Conservation (phyloP, 2,329 filamentous ascomycete genomes). For the Penicillium sp. region DNA sequence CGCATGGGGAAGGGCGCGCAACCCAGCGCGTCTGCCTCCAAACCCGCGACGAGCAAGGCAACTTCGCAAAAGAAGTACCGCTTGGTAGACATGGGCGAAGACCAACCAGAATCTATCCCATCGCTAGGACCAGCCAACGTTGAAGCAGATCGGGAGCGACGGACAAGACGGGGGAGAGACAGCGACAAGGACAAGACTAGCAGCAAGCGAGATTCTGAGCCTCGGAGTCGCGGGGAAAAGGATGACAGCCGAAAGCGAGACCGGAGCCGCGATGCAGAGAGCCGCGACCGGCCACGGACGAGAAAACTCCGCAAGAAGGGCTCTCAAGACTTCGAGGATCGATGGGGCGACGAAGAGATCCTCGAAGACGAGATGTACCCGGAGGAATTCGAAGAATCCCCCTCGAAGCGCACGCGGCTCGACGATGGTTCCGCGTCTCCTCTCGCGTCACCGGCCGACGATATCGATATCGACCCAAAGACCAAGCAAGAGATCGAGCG, state of each 20-base stretch:
- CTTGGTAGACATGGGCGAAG: constrained; percentile 48
- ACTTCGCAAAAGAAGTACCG: constrained; percentile 44
- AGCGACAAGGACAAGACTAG: constrained; percentile 20
- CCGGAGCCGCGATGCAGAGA: constrained; percentile 29
- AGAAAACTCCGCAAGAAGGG: constrained; percentile 47
- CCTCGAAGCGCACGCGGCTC: constrained; percentile 61
- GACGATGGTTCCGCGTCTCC: constrained; percentile 44
- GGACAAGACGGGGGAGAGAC: constrained; percentile 15
- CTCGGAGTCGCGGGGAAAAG: constrained; percentile 23
- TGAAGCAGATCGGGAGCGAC: constrained; percentile 30
- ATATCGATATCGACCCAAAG: constrained; percentile 49
- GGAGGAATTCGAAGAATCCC: constrained; percentile 58
- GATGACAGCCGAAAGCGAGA: constrained; percentile 35
- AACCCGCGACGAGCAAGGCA: constrained; percentile 18
- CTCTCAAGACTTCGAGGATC: constrained; percentile 57
- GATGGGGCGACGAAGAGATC: constrained; percentile 70
- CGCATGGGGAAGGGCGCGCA: constrained; percentile 20
- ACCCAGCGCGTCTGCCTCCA: constrained; percentile 11
- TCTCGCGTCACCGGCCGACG: constrained; percentile 33
- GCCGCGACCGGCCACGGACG: constrained; percentile 38
- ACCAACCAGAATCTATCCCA: constrained; percentile 26
- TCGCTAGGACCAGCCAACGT: constrained; percentile 28
- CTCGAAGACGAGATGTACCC: constrained; percentile 29
- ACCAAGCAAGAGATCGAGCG: constrained; percentile 51
- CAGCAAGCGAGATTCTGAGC: constrained; percentile 14